Base-by-base conservation (phyloP, 75 land plant species). In the Ceratopteris richardii region DNA sequence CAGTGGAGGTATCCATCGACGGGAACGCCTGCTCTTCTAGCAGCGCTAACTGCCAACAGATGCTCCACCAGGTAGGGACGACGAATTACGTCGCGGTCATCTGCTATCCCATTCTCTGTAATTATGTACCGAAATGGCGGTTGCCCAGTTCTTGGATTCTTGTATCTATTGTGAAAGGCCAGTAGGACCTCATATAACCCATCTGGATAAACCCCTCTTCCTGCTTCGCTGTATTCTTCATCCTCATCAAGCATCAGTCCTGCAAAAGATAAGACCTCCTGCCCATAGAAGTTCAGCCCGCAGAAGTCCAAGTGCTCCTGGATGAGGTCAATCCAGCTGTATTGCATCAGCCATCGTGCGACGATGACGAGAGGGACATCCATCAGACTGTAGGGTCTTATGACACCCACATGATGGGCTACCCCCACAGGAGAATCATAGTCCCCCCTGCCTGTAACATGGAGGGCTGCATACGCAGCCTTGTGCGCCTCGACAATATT, bases 181-280 rank as follows among this genome's bases (percentile, higher is more conserved):
- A 63, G 59, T 0, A 70, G 39, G 44, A 70, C 60, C 28, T 70
- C 70, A 25, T 53, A 64, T 17, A 70, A 60, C 22, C 73, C 73
- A 58, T 70, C 63, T 21, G 73, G 73, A 28, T 70, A 70, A 3
- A 70, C 73, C 25, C 73, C 73, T 9, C 73, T 47, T 30, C 73
- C 73, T n/a, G 73, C 73, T 43, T 70, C 73, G 31, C 73, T 70
- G 43, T 70, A 70, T 20, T 70, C 73, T 28, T 70, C 73, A 12
- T 64, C 67, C 11, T 67, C 48, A n/a, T 50, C 73, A 21, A 70
- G 67, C 54, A 64, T 64, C 4, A 70, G 61, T 16, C 73, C 73
- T 36, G 73, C 73, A 21, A 33, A 56, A 23, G 73, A 70, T 30
- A 70, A 28, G 0, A 70, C 41, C n/a, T 70, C 73, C 73, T 70